Base-by-base conservation (phyloP, 768 basidiomycete species). In the Rhodosporidiobolus sp. region DNA sequence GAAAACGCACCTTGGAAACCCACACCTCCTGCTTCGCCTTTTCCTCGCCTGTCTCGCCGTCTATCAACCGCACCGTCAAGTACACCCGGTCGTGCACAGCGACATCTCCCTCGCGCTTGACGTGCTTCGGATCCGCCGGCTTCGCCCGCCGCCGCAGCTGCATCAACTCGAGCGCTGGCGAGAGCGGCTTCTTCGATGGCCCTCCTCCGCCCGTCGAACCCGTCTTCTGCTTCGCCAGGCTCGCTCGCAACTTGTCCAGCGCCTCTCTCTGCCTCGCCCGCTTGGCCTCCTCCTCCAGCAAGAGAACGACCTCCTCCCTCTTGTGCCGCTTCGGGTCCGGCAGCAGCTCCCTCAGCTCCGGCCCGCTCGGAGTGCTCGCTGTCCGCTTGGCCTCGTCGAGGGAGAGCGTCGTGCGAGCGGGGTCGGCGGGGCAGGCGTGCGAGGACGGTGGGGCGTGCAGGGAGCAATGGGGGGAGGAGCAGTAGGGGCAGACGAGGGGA, bases 91-190 rank as follows among this genome's bases (percentile, higher is more conserved):
- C 84, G 32, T 86, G 85, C 55, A 86, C 77, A 22, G 86, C 81
- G 1, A 86, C 79, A 24, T 82, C 80, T 19, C 83, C 82, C 3
- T 80, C 63, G 63, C 82, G 85, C 77, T 88, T 87, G 32, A 28
- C 56, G 12, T 66, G 65, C 76, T 85, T 87, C 28, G 85, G 83
- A 76, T 91, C 87, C 14, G 83, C 86, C 5, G 90, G 86, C 53
- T 82, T 76, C 19, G 91, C 91, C 50, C 83, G 84, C 78, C 89
- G 90, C 65, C 88, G 87, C 85, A 92, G 85, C 78, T 87, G 90
- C 85, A 92, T 89, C 10, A 88, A 78, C 77, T 88, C 86, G 26
- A 91, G 78, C 76, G 86, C 87, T 67, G 84, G 84, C 69, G 84
- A 80, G 72, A 87, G 85, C 2, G 84, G 86, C 30, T 85, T 78